Evolutionary conservation across 768 basidiomycete genomes (phyloP), one percentile per base, ranked within the genome.

Genomic region (Obba rivulosa): DNA sequence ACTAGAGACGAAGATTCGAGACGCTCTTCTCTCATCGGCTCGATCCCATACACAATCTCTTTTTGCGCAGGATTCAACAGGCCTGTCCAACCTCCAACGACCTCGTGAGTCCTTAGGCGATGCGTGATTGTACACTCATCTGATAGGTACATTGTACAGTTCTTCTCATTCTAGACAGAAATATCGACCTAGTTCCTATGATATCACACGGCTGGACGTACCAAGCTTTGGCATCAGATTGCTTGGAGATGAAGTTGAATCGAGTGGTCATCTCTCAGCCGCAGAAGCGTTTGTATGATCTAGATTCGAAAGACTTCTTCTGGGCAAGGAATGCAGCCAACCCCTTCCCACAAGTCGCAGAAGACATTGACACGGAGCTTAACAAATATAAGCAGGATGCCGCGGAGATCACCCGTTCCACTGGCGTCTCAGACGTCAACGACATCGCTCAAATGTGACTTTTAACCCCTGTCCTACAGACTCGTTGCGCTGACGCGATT

Each of bases 181-280:
- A 98, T 60, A 74, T 98, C 46, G 96, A 99, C 61, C 75, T 99
- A 13, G 87, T 92, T 2, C 87, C 96, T 8, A 89, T 94, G 74
- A 63, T 99, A 17, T 87, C 89, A 1, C 96, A 99, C 61, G 94
- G 94, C 2, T 99, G 96, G 96, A 98, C 96, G 34, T 99, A 99
- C 60, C 96, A 99, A 68, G 92, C 96, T 0, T 80, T 99, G 23
- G 88, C 98, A 1, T 96, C 95, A 21, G 96, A 99, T 63, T 98
- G 96, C 56, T 80, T 99, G 31, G 88, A 95, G 49, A 94, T 99
- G 75, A 94, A 90, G 66, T 78, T 99, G 16, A 98, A 98, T 66
- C 83, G 95, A 7, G 92, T 99, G 5, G 82, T 90, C 1, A 85
- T 99, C 25, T 75, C 81, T 1, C 77, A 78, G 44, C 77, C 85